Base-by-base conservation (phyloP, 495 filamentous ascomycete species). In the Lophium mytilinum region DNA sequence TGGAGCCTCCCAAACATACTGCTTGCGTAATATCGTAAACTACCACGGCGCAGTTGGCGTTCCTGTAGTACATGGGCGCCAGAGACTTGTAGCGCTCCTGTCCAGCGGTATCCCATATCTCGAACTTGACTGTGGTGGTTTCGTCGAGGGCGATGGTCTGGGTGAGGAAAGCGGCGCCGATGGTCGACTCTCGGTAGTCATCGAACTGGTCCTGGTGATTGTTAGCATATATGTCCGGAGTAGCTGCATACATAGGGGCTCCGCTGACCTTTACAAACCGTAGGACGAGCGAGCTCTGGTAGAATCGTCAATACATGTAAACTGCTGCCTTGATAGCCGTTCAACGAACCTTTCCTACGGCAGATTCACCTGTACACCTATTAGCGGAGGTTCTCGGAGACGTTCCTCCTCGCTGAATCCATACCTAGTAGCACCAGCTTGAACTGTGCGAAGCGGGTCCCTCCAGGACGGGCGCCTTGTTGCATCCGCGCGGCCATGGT, bases 1-100 rank as follows among this genome's bases (percentile, higher is more conserved):
- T 49, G 15, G 50, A 46, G 33, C 37, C 6, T 30, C 6, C 41
- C 15, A 21, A 40, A 71, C 88, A 53, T 84, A 98, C 93, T 58
- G 94, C 88, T 83, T 97, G 93, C 50, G 93, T 96, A 68, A 98
- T 96, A 74, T 98, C 93, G 74, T 98, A 98, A 58, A 98, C 93
- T 24, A 98, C 93, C 37, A 98, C 92, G 17, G 93, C 93, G 72
- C 93, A 96, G 82, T 98, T 96, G 42, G 93, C 93, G 72, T 98
- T 98, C 62, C 93, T 80, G 73, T 98, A 98, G 77, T 98, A 98
- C 93, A 98, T 98, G 52, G 93, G 93, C 49, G 93, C 94, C 60
- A 98, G 76, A 6, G 92, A 96, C 80, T 96, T 97, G 77, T 96
- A 98, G 64, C 93, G 81, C 69, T 98, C 93, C 76, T 98, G 93